Evolutionary conservation across 1,284 basidiomycete species (phyloP).

Genomic region (Moniliella sp.): DNA sequence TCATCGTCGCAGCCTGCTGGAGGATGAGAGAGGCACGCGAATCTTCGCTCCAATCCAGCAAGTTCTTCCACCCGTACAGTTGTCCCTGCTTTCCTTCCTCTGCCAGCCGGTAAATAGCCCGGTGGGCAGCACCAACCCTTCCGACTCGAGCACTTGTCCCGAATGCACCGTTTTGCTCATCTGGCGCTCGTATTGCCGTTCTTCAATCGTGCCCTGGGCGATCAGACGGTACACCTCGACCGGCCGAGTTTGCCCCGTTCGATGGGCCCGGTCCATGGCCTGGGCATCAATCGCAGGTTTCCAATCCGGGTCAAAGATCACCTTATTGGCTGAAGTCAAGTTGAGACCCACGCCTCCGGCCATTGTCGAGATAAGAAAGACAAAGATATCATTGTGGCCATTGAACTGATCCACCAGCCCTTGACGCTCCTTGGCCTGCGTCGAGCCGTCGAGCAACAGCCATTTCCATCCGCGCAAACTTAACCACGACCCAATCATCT

Average conservation of each 20-base stretch:
- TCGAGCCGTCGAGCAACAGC: constrained; percentile 50
- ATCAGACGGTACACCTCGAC: constrained; percentile 18
- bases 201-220: constrained; percentile 14
- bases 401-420: constrained; percentile 59
- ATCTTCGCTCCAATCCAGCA: background rate
- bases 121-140: no score
- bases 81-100: background rate
- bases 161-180: constrained; percentile 74
- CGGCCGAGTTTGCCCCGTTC: constrained; percentile 26
- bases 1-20: no score
- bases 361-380: constrained; percentile 68
- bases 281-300: constrained; percentile 69
- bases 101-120: no score
- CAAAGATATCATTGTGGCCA: constrained; percentile 47
- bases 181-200: constrained; percentile 52
- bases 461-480: constrained; percentile 45
- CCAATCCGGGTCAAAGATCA: constrained; percentile 58
- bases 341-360: constrained; percentile 57
- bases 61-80: background rate
- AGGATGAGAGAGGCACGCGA: background rate
- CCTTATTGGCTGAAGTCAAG: constrained; percentile 67
- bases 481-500: constrained; percentile 55
- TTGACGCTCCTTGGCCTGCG: constrained; percentile 30
- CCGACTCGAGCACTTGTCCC: no score
- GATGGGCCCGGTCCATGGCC: constrained; percentile 58